Evolutionary conservation across 2,329 filamentous ascomycete genomes (phyloP), one percentile per base, ranked within the genome.

Genomic region (Exophiala oligosperma): DNA sequence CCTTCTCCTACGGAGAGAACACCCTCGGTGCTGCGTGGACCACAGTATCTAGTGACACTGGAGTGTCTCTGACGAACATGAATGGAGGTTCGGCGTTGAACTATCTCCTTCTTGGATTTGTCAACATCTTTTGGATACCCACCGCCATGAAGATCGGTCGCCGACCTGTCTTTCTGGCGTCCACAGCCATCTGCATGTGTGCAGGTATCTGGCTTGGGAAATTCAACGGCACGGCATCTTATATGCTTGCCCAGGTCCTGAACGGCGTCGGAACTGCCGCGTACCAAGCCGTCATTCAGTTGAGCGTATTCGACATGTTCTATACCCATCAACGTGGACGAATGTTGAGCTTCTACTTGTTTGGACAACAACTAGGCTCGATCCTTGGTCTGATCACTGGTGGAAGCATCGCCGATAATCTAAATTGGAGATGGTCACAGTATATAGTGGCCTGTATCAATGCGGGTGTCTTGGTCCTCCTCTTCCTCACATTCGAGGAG

Each of bases 221-320:
- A 50, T 83, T 85, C 7, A 79, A 1, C 87, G 88, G 66, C 72
- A 74, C 53, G 82, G 80, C 52, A 86, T 87, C 67, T 84, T 88
- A 82, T 85, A 83, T 8, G 84, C 80, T 52, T 84, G 75, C 56
- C 35, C 77, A 78, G 59, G 74, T 84, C 4, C 73, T 87, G 8
- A 86, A 86, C 66, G 84, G 84, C 0, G 76, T 87, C 44, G 84
- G 81, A 6, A 83, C 84, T 50, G 84, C 75, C 6, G 60, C 76
- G 1, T 69, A 67, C 52, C 75, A 78, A 64, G 69, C 68, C 1
- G 67, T 77, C 38, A 73, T 76, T 2, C 74, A 77, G 59, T 71
- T 77, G 64, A 77, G 74, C 1, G 72, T 80, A 53, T 72, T 73
- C 12, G 78, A 81, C 62, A 58, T 81, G 21, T 80, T 79, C 66